Percentiles rank a stretch among this genome's conserved stretches.
These are phyloP conservation scores for Hypericum perforatum DNA, from an alignment of 345 rosid genomes.

Conservation along the genomic window DNA sequence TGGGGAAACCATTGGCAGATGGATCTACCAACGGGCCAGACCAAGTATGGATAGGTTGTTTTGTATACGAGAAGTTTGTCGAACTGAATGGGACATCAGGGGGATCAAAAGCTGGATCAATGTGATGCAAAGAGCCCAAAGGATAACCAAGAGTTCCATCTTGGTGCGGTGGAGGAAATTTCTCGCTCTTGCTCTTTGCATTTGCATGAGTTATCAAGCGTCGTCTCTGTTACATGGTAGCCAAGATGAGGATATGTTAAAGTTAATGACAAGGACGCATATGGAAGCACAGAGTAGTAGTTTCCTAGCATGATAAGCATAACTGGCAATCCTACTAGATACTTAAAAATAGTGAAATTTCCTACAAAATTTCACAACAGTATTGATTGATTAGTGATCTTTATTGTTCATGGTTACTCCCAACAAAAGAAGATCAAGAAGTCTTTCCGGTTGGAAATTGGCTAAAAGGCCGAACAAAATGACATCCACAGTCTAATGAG, in stretches of 20 bases:
- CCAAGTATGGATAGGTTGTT: conserved; percentile 24
- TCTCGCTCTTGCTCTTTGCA: conserved; percentile 32
- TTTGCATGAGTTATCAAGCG: conserved; percentile 25
- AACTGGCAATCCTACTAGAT: too few species aligned
- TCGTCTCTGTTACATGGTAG: conserved; percentile 27
- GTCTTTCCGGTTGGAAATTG: too few species aligned
- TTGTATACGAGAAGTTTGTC: conserved; percentile 21
- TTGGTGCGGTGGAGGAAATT: conserved; percentile 28
- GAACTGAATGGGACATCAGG: conserved; percentile 27
- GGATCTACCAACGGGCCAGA: conserved; percentile 25
- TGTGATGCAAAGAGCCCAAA: conserved; percentile 18
- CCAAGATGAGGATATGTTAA: not conserved
- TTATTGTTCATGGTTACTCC: too few species aligned
- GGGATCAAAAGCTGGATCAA: conserved; percentile 18
- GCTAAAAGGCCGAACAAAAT: too few species aligned
- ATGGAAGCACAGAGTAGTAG: too few species aligned
- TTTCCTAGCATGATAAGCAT: too few species aligned
- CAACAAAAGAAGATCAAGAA: too few species aligned
- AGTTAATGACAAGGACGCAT: too few species aligned
- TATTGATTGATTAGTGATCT: too few species aligned
- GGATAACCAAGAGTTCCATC: conserved; percentile 27
- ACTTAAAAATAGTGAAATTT: too few species aligned
- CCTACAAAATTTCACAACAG: too few species aligned
- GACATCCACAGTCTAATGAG: too few species aligned
- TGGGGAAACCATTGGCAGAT: conserved; percentile 15